Conservation (phyloP, 805 yeast species). For the Hanseniaspora opuntiae region DNA sequence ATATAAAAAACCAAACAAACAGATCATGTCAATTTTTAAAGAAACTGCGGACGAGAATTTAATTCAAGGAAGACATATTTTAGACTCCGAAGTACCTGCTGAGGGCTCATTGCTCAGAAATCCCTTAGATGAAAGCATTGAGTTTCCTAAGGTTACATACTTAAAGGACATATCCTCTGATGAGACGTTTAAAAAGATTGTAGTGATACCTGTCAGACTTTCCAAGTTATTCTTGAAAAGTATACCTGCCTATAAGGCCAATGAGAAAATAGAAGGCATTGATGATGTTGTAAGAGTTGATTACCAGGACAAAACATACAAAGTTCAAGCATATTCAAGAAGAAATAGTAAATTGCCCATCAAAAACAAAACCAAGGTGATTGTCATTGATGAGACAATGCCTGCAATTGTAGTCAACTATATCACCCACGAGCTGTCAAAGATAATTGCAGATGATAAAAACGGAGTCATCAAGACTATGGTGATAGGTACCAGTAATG, state of each 20-base stretch:
- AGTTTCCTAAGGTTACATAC: neutral
- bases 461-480: neutral
- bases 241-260: neutral
- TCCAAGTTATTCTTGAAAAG: neutral
- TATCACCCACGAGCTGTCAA: neutral
- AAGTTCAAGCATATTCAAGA: neutral
- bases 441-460: neutral
- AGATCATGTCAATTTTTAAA: constrained; percentile 1
- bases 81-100: neutral
- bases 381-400: constrained; percentile 7
- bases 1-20: neutral
- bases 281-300: neutral
- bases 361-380: constrained; percentile 3
- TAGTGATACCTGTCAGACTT: constrained; percentile 1
- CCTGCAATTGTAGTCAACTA: constrained; percentile 9
- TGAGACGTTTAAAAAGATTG: constrained; percentile 2
- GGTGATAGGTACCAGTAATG: constrained; percentile 1
- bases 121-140: neutral
- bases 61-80: constrained; percentile 1
- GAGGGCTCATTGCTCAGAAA: neutral
- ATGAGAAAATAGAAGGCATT: neutral
- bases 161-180: neutral
- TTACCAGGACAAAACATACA: neutral
- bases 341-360: constrained; percentile 2
- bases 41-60: constrained; percentile 7